phyloP scores from a whole-genome alignment of 2,329 filamentous ascomycete species.

The Ophiostoma ulmi region DNA sequence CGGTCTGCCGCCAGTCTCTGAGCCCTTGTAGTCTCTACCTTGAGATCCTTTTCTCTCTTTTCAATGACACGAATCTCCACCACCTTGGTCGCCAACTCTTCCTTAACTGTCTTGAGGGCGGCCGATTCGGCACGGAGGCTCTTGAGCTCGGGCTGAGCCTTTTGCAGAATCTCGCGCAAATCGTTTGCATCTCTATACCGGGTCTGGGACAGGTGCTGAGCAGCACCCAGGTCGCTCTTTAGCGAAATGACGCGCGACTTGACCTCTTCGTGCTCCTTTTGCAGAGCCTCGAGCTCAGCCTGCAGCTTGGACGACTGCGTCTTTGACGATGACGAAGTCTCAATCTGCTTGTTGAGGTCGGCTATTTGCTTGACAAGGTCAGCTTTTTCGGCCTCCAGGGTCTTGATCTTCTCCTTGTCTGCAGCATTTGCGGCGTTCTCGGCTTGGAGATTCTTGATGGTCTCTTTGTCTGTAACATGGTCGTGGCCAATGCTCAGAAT shows the following conservation, averaged over 20 bases:
- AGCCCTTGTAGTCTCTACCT: constrained; percentile 63
- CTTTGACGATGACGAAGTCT: constrained; percentile 34
- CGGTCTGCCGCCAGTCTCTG: constrained; percentile 68
- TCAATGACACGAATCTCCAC: constrained; percentile 70
- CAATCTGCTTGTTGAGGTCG: constrained; percentile 67
- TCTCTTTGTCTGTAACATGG: constrained; percentile 76
- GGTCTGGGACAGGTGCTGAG: constrained; percentile 78
- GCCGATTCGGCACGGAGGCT: constrained; percentile 71
- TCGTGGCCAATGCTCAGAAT: constrained; percentile 74
- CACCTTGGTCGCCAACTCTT: constrained; percentile 59
- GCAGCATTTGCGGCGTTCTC: constrained; percentile 56
- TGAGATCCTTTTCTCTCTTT: constrained; percentile 74
- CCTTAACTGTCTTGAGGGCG: constrained; percentile 66
- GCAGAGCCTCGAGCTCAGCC: constrained; percentile 53
- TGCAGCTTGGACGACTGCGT: constrained; percentile 51
- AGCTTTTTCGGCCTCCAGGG: constrained; percentile 63
- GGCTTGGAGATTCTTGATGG: constrained; percentile 62
- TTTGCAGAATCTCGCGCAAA: constrained; percentile 71
- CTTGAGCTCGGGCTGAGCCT: constrained; percentile 80
- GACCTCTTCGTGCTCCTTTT: constrained; percentile 58
- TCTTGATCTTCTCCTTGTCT: constrained; percentile 70
- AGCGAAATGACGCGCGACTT: constrained; percentile 64
- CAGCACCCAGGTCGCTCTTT: constrained; percentile 77
- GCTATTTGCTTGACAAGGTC: constrained; percentile 59
- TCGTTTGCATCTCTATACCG: constrained; percentile 85